Base-by-base conservation (phyloP, 805 yeast species). In the Naumovozyma baii region DNA sequence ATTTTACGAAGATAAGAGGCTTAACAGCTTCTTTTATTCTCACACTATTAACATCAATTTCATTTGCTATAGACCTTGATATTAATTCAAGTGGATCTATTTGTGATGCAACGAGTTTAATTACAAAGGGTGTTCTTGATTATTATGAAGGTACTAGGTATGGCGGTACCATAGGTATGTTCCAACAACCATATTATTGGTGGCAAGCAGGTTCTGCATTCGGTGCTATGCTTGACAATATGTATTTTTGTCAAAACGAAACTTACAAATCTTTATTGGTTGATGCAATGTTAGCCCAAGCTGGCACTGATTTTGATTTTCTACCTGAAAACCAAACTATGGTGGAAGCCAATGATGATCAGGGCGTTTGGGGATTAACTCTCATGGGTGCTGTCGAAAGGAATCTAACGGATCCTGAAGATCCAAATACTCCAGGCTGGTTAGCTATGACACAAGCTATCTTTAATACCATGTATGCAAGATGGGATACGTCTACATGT, bases 121-220 rank as follows among this genome's bases (percentile, higher is more conserved):
- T 81, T n/a, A 73, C 76, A 13, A 57, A 66, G 13, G 88, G 87
- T 49, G 65, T 78, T 45, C 61, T 80, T 55, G 78, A 76, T 58
- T 83, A 83, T 59, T 80, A 83, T 52, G 74, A 72, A 44, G 86
- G 87, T 16, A 43, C 46, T 20, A 55, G 67, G 31, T 56, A 63
- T 33, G 87, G 87, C 37, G 87, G 87, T 25, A 70, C 80, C 5
- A 69, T 81, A 20, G 94, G 90, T 18, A 72, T 73, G 76, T 82
- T 82, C 53, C 65, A 73, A 10, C 55, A 70, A 46, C 87, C 87
- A 0, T 83, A 83, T 57, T 80, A 78, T 62, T 87, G 92, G 87
- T 84, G 94, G 94, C 79, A 82, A 61, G 86, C 88, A 31, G 95
- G 94, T 52, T 90, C 84, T 49, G 87, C 87, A 0, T 80, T 68